Evolutionary conservation across 208 protist species (phyloP), one percentile per base, ranked within the genome.

Genomic region (Leishmania guyanensis): DNA sequence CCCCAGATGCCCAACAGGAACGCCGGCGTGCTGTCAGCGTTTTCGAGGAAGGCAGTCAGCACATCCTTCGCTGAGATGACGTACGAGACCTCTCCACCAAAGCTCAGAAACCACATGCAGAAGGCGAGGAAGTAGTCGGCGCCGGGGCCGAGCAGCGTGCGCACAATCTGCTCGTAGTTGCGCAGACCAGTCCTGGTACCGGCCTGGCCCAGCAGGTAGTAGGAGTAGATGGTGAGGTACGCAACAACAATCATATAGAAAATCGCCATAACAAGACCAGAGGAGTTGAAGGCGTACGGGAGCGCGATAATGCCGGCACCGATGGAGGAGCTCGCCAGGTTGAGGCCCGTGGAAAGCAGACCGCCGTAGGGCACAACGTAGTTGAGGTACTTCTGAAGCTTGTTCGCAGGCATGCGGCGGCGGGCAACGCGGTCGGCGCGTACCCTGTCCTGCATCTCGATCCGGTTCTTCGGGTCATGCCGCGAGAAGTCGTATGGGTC

Each of bases 11-110:
- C 56, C 53, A 60, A 22, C 4, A 86, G n/a, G 22, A 83, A 94
- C 12, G 69, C 79, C 0, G 93, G 86, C 5, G 85, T 79, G 58
- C 26, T 79, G 43, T 51, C 46, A 0, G 86, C 50, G 69, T 89
- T 64, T 46, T 91, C 84, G 0, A 93, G 54, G 58, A 94, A 86
- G 43, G 92, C 78, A n/a, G 60, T 82, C 4, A 96, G 58, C 26
- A 95, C 78, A 75, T 96, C 86, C 26, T 89, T 89, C n/a, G 95
- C 78, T 1, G 89, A 90, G 53, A 94, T 94, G n/a, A 94, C 71
- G 78, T 95, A 97, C 16, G 89, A 91, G n/a, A 97, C 88, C 56
- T 88, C 86, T 0, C 69, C 87, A 53, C 94, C 92, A 20, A 94
- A 76, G 77, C 85, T 89, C 60, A 90, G 76, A 62, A 94, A 60